Evolutionary conservation across 2,329 filamentous ascomycete genomes (phyloP).

Genomic region (Fusarium odoratissimum): DNA sequence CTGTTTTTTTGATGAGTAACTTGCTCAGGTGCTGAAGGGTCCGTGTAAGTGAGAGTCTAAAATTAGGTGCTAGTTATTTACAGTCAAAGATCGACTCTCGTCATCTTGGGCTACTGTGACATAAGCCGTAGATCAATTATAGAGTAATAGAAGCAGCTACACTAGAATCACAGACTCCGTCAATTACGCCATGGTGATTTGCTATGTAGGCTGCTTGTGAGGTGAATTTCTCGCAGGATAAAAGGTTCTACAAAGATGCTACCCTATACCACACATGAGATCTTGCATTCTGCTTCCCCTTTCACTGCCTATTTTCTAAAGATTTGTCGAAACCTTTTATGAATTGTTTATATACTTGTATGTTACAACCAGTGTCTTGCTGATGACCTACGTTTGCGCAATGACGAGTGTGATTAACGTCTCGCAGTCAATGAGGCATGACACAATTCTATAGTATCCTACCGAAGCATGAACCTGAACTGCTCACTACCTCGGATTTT

Average conservation of each 20-base stretch:
- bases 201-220: neutral
- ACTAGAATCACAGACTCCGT: neutral
- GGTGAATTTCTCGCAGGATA: neutral
- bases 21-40: neutral
- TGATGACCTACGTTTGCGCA: neutral
- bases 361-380: rapidly evolving
- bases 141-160: neutral
- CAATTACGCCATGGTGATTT: neutral
- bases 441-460: neutral
- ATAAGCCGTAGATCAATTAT: neutral
- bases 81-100: slow-evolving; percentile 9
- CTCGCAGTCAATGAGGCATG: neutral
- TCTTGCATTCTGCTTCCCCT: neutral
- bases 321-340: neutral
- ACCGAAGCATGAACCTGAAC: too few species aligned
- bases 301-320: too few species aligned
- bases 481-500: neutral
- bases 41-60: neutral
- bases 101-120: slow-evolving; percentile 11
- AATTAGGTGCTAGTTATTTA: neutral
- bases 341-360: neutral
- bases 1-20: neutral
- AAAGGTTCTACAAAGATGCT: neutral
- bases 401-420: neutral
- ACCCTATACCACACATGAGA: neutral